These are phyloP conservation scores for Penicillium coprophilum DNA, from an alignment of 495 filamentous ascomycete species.

Conservation along the genomic window DNA sequence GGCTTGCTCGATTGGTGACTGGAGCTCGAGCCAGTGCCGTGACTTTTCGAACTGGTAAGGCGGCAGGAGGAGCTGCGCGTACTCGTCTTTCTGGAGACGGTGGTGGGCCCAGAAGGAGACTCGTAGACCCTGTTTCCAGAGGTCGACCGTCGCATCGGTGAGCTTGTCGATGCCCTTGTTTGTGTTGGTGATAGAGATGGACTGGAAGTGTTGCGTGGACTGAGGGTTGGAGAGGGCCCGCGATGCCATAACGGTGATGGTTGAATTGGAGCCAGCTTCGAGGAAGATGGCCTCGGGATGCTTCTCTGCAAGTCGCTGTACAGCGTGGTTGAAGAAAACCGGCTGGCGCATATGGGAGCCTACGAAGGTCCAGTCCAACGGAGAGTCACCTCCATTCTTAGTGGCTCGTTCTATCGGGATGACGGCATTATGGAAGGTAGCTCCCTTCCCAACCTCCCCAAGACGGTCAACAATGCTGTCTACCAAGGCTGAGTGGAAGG, in stretches of 20 bases:
- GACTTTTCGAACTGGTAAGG: conserved; percentile 56
- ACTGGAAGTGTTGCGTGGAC: too few relatives aligned
- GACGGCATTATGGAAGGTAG: conserved; percentile 32
- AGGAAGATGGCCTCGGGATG: conserved; percentile 43
- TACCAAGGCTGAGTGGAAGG: conserved; percentile 51
- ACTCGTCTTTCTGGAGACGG: conserved; percentile 34
- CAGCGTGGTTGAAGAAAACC: conserved; percentile 52
- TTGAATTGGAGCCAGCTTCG: conserved; percentile 52
- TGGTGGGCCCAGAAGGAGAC: conserved; percentile 52
- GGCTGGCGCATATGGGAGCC: conserved; percentile 49
- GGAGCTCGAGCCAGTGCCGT: conserved; percentile 41
- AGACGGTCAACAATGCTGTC: conserved; percentile 40
- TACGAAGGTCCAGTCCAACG: conserved; percentile 39
- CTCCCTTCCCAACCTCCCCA: conserved; percentile 19
- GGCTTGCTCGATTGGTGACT: conserved; percentile 5
- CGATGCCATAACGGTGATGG: conserved; percentile 48
- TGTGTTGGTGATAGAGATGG: conserved; percentile 38
- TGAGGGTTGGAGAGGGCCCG: too few relatives aligned
- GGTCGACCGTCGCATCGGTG: conserved; percentile 38
- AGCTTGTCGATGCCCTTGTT: conserved; percentile 32
- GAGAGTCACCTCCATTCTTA: conserved; percentile 25
- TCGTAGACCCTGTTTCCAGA: conserved; percentile 48
- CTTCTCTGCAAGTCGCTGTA: conserved; percentile 40
- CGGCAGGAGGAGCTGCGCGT: conserved; percentile 43
- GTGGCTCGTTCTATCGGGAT: conserved; percentile 39